phyloP scores from a whole-genome alignment of 2,329 filamentous ascomycete genomes.

The Ophiostoma novo-ulmi region DNA sequence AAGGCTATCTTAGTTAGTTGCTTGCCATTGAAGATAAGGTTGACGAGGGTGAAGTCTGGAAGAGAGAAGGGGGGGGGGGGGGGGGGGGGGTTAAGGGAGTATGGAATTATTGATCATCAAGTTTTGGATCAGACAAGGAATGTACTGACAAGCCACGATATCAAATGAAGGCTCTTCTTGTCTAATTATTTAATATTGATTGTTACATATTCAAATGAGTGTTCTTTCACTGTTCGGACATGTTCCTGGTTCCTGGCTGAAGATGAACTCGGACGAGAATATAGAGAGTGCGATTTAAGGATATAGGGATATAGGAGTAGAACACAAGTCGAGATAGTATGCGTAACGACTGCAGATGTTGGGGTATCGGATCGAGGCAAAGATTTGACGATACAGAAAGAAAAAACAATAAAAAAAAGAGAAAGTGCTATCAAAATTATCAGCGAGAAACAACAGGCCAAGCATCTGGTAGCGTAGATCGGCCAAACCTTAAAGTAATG shows the following conservation, averaged over 20 bases:
- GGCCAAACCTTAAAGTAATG: neutral
- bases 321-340: neutral
- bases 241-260: neutral
- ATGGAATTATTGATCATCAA: neutral
- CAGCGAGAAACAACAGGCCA: neutral
- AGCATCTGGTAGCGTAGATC: neutral
- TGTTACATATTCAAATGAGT: neutral
- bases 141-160: neutral
- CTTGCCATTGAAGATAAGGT: neutral
- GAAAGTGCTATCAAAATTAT: neutral
- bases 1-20: neutral
- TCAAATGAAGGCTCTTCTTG: neutral
- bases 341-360: neutral
- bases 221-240: neutral
- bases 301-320: neutral
- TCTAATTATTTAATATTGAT: neutral
- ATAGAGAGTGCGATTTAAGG: neutral
- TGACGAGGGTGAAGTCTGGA: neutral
- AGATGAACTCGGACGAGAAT: neutral
- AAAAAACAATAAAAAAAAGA: neutral
- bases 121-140: neutral
- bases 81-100: too few species aligned
- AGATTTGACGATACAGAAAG: neutral
- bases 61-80: neutral
- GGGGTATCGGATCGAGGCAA: too few species aligned